These are phyloP conservation scores for Globisporangium heterothallicum DNA, from an alignment of 352 stramenopile genomes.

Conservation along the genomic window DNA sequence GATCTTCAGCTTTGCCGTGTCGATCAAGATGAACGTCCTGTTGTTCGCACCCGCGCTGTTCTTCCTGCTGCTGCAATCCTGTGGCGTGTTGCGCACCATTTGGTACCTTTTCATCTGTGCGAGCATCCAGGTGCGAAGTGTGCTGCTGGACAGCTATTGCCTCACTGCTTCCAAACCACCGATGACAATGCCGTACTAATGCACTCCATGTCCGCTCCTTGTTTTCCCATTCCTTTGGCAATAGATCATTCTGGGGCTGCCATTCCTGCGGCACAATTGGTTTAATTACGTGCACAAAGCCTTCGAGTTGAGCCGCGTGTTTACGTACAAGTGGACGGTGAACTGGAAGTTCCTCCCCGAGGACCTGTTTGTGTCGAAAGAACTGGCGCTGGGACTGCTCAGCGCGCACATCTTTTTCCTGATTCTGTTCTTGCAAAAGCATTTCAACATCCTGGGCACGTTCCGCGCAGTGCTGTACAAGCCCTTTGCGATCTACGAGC, in stretches of 20 bases:
- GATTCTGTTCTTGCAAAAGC: conserved; percentile 73
- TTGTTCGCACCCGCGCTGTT: conserved; percentile 96
- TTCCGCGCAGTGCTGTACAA: conserved; percentile 66
- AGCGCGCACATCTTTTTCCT: conserved; percentile 63
- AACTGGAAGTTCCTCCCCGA: conserved; percentile 94
- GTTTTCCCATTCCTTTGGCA: neutral
- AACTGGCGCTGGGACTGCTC: conserved; percentile 56
- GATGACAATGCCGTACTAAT: neutral
- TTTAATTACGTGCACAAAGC: conserved; percentile 94
- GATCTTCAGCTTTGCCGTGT: conserved; percentile 95
- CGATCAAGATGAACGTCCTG: conserved; percentile 99
- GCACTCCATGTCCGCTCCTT: too few relatives aligned
- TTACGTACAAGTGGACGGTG: conserved; percentile 99
- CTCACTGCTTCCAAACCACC: neutral
- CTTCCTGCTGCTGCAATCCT: conserved; percentile 92
- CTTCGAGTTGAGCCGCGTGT: conserved; percentile 97
- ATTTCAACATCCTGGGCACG: conserved; percentile 76
- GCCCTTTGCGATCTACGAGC: conserved; percentile 67
- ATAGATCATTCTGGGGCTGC: conserved; percentile 86
- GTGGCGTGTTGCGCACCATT: conserved; percentile 68
- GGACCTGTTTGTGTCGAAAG: conserved; percentile 68
- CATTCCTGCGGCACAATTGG: conserved; percentile 95
- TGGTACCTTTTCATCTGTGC: conserved; percentile 90
- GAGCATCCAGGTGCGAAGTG: conserved; percentile 73
- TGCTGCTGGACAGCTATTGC: neutral